These are phyloP conservation scores for Pichiaceae sp. DNA, from an alignment of 1,139 yeast genomes.

Conservation along the genomic window DNA sequence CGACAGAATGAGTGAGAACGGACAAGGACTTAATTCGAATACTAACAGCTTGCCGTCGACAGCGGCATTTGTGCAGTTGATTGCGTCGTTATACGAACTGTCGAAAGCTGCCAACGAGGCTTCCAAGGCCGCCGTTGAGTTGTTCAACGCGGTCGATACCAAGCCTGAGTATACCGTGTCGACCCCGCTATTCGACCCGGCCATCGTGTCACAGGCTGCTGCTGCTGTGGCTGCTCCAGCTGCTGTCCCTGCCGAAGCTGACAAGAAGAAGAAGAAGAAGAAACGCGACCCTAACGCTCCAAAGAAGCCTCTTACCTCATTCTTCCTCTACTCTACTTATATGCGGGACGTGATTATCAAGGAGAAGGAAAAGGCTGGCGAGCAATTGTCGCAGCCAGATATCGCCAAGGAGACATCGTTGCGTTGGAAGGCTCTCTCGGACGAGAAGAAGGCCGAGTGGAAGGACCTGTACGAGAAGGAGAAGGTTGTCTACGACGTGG, in stretches of 20 bases:
- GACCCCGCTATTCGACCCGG: slow-evolving; percentile 16
- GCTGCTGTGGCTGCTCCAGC: neutral
- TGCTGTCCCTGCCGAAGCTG: neutral
- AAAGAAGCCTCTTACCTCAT: slow-evolving; percentile 66
- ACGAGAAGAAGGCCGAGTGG: slow-evolving; percentile 67
- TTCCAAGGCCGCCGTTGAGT: slow-evolving; percentile 67
- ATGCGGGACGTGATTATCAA: slow-evolving; percentile 56
- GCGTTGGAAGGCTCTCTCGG: slow-evolving; percentile 66
- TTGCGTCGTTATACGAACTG: slow-evolving; percentile 69
- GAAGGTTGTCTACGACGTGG: slow-evolving; percentile 53
- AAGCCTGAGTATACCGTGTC: slow-evolving; percentile 14
- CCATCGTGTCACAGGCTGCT: slow-evolving; percentile 5
- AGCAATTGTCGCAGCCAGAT: slow-evolving; percentile 61
- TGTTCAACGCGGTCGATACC: slow-evolving; percentile 45
- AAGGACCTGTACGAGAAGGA: slow-evolving; percentile 63
- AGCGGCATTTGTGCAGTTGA: slow-evolving; percentile 39
- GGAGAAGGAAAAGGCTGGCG: slow-evolving; percentile 52
- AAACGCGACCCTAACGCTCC: slow-evolving; percentile 59
- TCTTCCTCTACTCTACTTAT: slow-evolving; percentile 67
- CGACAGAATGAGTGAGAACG: too few relatives aligned
- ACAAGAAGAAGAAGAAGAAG: slow-evolving; percentile 30
- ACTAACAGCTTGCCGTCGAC: slow-evolving; percentile 1
- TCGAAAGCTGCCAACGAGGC: slow-evolving; percentile 74
- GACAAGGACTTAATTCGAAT: too few relatives aligned
- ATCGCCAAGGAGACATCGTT: slow-evolving; percentile 71